phyloP scores from a whole-genome alignment of 169 alveolate genomes.

The Neospora caninum region DNA sequence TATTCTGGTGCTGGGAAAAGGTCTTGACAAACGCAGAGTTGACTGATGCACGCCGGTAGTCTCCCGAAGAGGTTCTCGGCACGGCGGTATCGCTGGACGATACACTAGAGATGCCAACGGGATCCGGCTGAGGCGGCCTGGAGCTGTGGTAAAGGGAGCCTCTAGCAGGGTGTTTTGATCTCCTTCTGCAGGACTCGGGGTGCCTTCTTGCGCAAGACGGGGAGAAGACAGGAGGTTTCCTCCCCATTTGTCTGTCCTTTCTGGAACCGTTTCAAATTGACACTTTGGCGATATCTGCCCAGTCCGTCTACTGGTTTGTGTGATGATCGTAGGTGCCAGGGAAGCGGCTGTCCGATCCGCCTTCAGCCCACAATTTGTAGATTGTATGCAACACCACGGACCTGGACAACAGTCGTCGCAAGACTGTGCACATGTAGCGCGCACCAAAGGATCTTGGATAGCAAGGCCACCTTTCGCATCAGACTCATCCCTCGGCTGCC shows the following conservation, averaged over 20 bases:
- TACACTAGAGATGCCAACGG: background rate
- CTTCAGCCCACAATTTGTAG: background rate
- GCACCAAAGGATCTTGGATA: too few species aligned
- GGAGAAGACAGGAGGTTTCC: background rate
- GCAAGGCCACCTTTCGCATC: too few species aligned
- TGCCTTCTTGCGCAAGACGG: background rate
- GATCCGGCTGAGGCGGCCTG: background rate
- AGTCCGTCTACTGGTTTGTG: background rate
- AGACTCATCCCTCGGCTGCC: too few species aligned
- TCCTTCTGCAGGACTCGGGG: background rate
- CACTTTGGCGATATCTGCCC: background rate
- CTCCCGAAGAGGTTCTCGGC: background rate
- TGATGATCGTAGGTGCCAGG: background rate
- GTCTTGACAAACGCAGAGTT: background rate
- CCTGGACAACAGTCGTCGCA: background rate
- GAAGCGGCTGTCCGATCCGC: background rate
- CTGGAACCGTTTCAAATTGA: background rate
- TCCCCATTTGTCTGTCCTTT: background rate
- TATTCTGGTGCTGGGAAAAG: background rate
- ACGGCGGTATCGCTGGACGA: background rate
- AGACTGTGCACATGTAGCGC: background rate
- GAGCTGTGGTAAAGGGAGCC: background rate
- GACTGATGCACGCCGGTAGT: background rate
- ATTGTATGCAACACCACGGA: background rate
- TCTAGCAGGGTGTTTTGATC: background rate